phyloP scores from a whole-genome alignment of 805 yeast species.

The Yarrowia sp. region DNA sequence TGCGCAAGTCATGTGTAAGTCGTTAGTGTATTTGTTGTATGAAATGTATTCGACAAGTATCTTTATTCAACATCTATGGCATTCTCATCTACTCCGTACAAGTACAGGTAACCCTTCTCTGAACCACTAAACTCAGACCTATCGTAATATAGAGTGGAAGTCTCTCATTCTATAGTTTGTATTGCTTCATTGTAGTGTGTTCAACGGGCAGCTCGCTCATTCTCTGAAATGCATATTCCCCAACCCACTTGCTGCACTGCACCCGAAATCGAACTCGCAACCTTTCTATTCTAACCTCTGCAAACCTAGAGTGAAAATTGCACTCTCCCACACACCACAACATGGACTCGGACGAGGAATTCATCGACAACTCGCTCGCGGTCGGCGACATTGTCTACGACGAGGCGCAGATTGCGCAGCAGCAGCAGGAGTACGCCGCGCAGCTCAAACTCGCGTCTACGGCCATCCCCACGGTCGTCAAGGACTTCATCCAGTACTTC shows the following conservation, averaged over 20 bases:
- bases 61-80: too few species aligned
- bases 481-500: slow-evolving; percentile 46
- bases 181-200: too few species aligned
- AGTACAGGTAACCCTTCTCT: too few species aligned
- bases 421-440: slow-evolving; percentile 37
- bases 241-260: background rate
- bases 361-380: slow-evolving; percentile 26
- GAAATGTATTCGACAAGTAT: too few species aligned
- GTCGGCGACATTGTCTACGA: slow-evolving; percentile 32
- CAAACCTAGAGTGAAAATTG: slow-evolving; percentile 1
- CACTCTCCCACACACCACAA: background rate
- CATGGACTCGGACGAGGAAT: slow-evolving; percentile 26
- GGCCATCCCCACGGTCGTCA: slow-evolving; percentile 46
- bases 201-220: too few species aligned
- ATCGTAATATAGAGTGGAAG: too few species aligned
- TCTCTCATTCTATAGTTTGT: too few species aligned
- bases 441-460: slow-evolving; percentile 33
- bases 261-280: background rate
- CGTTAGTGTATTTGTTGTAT: too few species aligned
- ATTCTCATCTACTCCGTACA: too few species aligned
- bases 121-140: too few species aligned
- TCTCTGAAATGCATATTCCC: too few species aligned
- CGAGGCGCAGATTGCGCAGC: slow-evolving; percentile 38
- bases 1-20: too few species aligned
- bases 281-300: background rate